Evolutionary conservation across 768 basidiomycete species (phyloP), one percentile per base, ranked within the genome.

Genomic region (Bullera alba): DNA sequence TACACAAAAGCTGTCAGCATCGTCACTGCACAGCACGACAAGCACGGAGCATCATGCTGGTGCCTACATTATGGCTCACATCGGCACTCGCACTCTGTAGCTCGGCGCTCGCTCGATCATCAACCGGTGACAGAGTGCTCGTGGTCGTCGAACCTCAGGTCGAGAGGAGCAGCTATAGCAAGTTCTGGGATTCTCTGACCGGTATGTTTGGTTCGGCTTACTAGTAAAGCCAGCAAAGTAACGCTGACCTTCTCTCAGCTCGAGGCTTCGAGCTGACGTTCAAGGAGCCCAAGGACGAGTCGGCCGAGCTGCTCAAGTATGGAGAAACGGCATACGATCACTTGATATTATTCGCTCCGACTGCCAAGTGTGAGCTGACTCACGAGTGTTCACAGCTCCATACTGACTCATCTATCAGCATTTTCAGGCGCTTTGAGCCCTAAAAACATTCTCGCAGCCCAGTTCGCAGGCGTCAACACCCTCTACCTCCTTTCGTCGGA

Each of bases 221-320:
- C n/a, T n/a, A n/a, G n/a, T n/a, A n/a, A n/a, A n/a, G n/a, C n/a
- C n/a, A 23, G 14, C 4, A 45, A 21, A 34, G n/a, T 32, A 10
- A 10, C 3, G 16, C 44, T 48, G n/a, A 54, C 28, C 12, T 22
- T 23, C 15, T 6, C 6, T 43, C 62, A 92, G 87, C 81, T 42
- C 77, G 82, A 54, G 93, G 93, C 7, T 95, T 86, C 73, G 77
- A 86, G 44, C 75, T 96, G 39, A 90, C 86, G 0, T 90, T 92
- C 77, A 84, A 91, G 46, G 77, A 79, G 19, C 87, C 91, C 15
- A 87, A 83, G 71, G 86, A 85, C 45, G 79, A 80, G 38, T 74
- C 74, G 41, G 85, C 87, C 8, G 72, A 78, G 21, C 73, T 90
- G 34, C 75, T 84, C 21, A 77, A 83, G 63, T 82, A 84, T 69